Percentiles rank a stretch among this genome's conserved stretches.
Conservation (phyloP, 768 basidiomycete genomes). For the Lactarius sanguifluus region DNA sequence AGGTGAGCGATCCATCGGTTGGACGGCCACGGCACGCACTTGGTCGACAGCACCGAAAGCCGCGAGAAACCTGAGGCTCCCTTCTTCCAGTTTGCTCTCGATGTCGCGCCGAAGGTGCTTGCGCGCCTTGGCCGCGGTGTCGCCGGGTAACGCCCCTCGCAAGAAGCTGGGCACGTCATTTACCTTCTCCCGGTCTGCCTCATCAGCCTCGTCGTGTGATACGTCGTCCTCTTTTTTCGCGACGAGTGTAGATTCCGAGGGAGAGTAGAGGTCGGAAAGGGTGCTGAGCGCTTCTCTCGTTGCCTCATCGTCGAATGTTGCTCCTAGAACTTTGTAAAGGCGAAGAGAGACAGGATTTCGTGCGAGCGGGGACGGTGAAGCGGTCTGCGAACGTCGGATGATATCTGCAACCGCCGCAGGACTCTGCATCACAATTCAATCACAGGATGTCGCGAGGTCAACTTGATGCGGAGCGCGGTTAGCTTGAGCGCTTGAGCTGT, state of each 20-base stretch:
- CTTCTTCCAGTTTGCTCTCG: conserved; percentile 77
- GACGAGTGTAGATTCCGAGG: conserved; percentile 30
- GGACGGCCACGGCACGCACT: conserved; percentile 51
- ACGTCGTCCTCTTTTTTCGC: conserved; percentile 42
- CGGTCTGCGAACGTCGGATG: conserved; percentile 28
- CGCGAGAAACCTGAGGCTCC: conserved; percentile 77
- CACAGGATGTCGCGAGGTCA: not conserved
- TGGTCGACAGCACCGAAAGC: conserved; percentile 89
- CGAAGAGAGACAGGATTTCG: conserved; percentile 81
- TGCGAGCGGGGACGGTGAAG: conserved; percentile 31
- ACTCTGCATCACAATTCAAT: conserved; percentile 17
- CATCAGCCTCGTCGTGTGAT: conserved; percentile 38
- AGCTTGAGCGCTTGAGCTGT: not conserved
- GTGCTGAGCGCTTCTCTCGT: conserved; percentile 81
- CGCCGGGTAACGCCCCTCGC: conserved; percentile 49
- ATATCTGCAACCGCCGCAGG: conserved; percentile 32
- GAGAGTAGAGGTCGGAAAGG: conserved; percentile 74
- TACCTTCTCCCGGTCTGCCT: conserved; percentile 32
- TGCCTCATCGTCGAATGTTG: conserved; percentile 72
- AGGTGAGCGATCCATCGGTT: not conserved
- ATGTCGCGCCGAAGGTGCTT: conserved; percentile 82
- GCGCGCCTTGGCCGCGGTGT: conserved; percentile 70
- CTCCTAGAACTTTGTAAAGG: conserved; percentile 87
- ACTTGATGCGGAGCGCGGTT: too few species aligned
- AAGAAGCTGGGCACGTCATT: conserved; percentile 31